phyloP scores from a whole-genome alignment of 306 rosid species.

The Cucumis sativus region DNA sequence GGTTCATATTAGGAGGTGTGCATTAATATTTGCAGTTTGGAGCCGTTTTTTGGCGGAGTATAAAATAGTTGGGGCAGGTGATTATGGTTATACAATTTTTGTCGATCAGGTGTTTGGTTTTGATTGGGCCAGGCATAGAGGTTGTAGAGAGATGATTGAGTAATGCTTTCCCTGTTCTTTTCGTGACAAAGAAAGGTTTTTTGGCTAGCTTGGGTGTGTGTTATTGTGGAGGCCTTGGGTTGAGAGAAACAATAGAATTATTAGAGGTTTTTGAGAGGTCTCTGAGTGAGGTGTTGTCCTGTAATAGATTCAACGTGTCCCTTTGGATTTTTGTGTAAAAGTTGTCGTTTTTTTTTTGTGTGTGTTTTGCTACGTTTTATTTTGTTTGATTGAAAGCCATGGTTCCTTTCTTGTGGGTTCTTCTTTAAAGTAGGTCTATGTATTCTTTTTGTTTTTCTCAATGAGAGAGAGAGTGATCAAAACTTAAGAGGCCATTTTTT shows the following conservation, averaged over 20 bases:
- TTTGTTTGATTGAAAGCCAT: too few species aligned
- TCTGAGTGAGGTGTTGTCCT: not conserved
- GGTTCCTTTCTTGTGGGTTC: too few species aligned
- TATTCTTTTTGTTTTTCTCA: too few species aligned
- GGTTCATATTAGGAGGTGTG: not conserved
- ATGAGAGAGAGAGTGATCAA: not conserved
- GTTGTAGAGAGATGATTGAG: not conserved
- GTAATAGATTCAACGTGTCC: not conserved
- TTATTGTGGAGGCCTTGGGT: not conserved
- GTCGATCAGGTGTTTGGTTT: not conserved
- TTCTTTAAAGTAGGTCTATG: too few species aligned
- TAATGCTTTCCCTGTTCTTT: not conserved
- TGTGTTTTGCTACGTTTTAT: too few species aligned
- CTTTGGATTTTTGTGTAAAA: too few species aligned
- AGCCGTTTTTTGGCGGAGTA: too few species aligned
- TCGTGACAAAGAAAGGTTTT: not conserved
- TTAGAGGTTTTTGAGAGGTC: not conserved
- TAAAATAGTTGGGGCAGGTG: not conserved
- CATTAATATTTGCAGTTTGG: not conserved
- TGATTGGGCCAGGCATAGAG: not conserved
- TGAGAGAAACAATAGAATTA: not conserved
- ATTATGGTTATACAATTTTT: not conserved
- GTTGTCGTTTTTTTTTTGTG: too few species aligned
- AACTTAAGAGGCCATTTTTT: not conserved
- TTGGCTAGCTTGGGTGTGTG: not conserved